Percentiles rank a stretch among this genome's conserved stretches.
Conservation (phyloP, 345 rosid genomes). For the Aegle marmelos region DNA sequence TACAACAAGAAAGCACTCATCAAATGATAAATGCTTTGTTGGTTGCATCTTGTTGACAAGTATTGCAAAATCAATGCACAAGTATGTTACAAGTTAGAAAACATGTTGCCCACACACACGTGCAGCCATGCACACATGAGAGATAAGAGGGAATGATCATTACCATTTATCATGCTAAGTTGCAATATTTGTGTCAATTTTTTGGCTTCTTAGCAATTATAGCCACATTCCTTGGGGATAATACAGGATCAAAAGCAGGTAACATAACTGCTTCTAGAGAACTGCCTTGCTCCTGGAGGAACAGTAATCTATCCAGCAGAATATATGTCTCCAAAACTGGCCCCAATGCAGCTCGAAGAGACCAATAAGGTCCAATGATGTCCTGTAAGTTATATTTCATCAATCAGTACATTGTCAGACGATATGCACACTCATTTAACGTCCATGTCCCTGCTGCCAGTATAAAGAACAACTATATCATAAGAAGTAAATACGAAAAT, state of each 20-base stretch:
- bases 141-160: not conserved
- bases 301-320: conserved; percentile 84
- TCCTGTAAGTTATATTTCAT: conserved; percentile 42
- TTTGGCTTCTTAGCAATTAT: conserved; percentile 61
- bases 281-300: conserved; percentile 77
- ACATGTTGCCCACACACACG: too few relatives aligned
- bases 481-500: not conserved
- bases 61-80: too few relatives aligned
- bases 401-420: not conserved
- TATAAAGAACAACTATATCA: not conserved
- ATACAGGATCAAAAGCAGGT: conserved; percentile 77
- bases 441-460: not conserved
- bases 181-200: conserved; percentile 12
- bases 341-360: conserved; percentile 88
- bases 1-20: too few relatives aligned
- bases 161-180: conserved; percentile 7
- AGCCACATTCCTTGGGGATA: conserved; percentile 88
- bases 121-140: not conserved
- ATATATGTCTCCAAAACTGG: conserved; percentile 78
- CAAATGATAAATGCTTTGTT: too few relatives aligned
- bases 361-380: conserved; percentile 83
- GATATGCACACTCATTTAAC: not conserved
- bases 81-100: not conserved
- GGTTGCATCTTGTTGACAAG: too few relatives aligned
- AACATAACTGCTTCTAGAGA: conserved; percentile 55